Evolutionary conservation across 805 yeast genomes (phyloP), one percentile per base, ranked within the genome.

Genomic region (Saccharomycopsis oosterbeekiorum): DNA sequence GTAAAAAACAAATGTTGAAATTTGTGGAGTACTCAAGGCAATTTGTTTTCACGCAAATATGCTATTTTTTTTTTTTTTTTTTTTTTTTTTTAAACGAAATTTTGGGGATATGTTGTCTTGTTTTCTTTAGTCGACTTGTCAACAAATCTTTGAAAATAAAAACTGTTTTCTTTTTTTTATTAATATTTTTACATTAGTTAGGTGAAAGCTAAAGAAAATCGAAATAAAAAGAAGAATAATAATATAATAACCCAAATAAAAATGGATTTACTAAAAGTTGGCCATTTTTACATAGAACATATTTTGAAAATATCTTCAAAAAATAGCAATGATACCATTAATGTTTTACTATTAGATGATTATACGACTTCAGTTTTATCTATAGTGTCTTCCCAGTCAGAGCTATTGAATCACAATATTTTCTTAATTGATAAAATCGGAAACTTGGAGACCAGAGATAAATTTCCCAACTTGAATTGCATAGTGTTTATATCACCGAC

Each of bases 321-420:
- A 73, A 37, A 55, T 62, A 26, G 17, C n/a, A 26, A 17, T 11
- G 37, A 26, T 37, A 9, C 37, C 64, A 84, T 92, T 62, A 83
- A 83, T 65, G 96, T 92, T 36, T 76, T 94, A 42, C 76, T 94
- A 47, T 78, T 94, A 61, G 99, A 94, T 70, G 76, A 80, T 58
- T 78, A 79, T 65, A 93, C 99, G 1, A 88, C 96, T 5, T 79
- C 91, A 0, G 84, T 91, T 26, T 82, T 94, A 24, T 90, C 97
- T n/a, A 79, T 94, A 81, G 84, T 88, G 67, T 83, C 96, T 36
- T 88, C 97, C 1, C 99, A 94, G 70, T 85, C 96, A 2, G 88
- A 85, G 60, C 77, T 94, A 55, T 78, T 94, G 43, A 84, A 86
- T 66, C 82, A 89, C 67, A 96, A 93, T 64, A 82, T 94, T n/a